A percentile compares a stretch with the other conserved stretches of the same genome.
Evolutionary conservation across 768 basidiomycete genomes (phyloP).

Genomic region (Pleurotus citrinopileatus): DNA sequence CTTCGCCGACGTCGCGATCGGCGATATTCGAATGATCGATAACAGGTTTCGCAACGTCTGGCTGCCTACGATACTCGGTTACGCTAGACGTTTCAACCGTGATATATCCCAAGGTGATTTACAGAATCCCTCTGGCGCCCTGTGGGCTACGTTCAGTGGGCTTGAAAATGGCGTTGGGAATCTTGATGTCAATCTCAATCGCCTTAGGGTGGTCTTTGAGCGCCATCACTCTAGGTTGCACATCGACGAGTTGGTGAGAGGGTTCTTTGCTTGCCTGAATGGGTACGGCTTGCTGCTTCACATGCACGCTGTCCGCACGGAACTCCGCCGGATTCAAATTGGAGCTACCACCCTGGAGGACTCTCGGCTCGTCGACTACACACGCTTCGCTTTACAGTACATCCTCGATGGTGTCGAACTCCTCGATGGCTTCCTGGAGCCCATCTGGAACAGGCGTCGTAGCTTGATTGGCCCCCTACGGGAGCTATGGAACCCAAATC

Average conservation of each 20-base stretch:
- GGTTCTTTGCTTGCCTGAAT: neutral
- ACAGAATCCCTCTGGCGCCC: neutral
- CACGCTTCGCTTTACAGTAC: neutral
- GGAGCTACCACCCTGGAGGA: neutral
- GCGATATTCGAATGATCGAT: neutral
- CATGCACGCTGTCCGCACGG: neutral
- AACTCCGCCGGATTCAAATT: neutral
- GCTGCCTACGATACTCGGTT: neutral
- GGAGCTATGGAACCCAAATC: neutral
- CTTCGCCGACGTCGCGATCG: neutral
- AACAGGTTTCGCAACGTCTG: neutral
- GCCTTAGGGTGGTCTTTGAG: neutral
- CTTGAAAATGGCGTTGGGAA: neutral
- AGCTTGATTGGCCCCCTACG: neutral
- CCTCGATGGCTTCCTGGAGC: neutral
- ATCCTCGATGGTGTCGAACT: neutral
- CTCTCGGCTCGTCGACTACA: neutral
- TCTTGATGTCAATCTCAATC: neutral
- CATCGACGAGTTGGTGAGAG: neutral
- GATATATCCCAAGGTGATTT: neutral
- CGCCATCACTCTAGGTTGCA: neutral
- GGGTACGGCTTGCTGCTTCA: neutral
- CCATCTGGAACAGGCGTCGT: neutral
- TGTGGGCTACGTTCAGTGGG: neutral
- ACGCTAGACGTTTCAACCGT: neutral